Base-by-base conservation (phyloP, 257 asterid genomes). In the Fraxinus excelsior region DNA sequence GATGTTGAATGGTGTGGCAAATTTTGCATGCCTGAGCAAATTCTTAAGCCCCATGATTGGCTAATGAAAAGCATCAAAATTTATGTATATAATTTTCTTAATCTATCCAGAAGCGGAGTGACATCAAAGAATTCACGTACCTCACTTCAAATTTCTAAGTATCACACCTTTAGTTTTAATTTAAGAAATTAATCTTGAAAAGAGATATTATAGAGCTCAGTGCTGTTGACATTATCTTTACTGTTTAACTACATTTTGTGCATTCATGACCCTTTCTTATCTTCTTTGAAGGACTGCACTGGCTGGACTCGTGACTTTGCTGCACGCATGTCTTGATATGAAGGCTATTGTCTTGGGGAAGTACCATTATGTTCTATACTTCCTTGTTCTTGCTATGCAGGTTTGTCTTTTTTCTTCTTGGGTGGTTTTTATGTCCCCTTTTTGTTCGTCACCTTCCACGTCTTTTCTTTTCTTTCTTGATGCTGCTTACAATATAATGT, bases 331-430 rank as follows among this genome's bases (percentile, higher is more conserved):
- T 77, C 98, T 93, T 60, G 97, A 93, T 78, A 90, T 93, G 96
- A 89, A 90, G 86, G 89, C 97, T 12, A 81, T 89, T 74, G 86
- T 96, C 65, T 79, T 93, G 86, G 97, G 97, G 70, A 93, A 96
- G 78, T 96, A 91, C 80, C 99, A 96, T 72, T 93, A 89, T 65
- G 90, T 89, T 70, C 86, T 96, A 2, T 96, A 96, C 84, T 96
- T 93, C 86, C 93, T 96, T 49, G 91, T 84, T 49, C 83, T 96
- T 71, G 97, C 99, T 28, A 96, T 96, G 97, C 96, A 94, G 98
- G 98, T 94, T 65, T 19, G 69, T 68, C 44, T 2, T 69, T 38
- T 49, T 11, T 62, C 34, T 34, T 65, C 12, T 56, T 72, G 21
- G 1, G 46, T 58, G 40, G 29, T 38, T 32, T 67, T 13, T 11